A percentile compares a stretch with the other conserved stretches of the same genome.
phyloP scores from a whole-genome alignment of 2,329 filamentous ascomycete genomes.

The Fusarium sp. region DNA sequence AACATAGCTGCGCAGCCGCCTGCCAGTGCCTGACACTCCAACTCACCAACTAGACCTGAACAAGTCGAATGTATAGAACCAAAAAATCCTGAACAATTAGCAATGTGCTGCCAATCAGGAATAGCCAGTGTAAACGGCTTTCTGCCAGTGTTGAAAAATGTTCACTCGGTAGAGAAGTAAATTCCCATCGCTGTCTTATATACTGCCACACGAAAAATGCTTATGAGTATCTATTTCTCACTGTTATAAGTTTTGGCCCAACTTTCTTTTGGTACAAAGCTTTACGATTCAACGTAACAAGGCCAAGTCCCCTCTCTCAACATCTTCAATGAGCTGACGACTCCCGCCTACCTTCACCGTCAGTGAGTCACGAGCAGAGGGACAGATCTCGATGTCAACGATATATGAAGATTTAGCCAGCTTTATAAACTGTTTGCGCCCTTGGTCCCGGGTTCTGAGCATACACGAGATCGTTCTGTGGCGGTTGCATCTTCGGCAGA shows the following conservation, averaged over 20 bases:
- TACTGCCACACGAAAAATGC: background rate
- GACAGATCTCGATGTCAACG: constrained; percentile 23
- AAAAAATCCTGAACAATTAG: background rate
- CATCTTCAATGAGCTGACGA: constrained; percentile 7
- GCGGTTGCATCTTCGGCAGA: constrained; percentile 12
- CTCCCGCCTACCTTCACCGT: background rate
- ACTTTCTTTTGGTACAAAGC: background rate
- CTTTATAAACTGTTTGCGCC: background rate
- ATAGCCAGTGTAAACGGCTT: background rate
- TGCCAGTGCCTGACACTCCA: constrained; percentile 5
- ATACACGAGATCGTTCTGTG: constrained; percentile 2
- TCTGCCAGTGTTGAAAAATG: background rate
- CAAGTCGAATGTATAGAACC: background rate
- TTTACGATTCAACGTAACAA: background rate
- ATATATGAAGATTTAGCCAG: background rate
- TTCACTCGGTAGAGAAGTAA: background rate
- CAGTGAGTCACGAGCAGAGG: constrained; percentile 21
- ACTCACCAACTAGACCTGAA: background rate
- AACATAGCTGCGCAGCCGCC: background rate
- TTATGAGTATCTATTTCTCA: background rate
- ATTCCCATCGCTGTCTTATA: background rate
- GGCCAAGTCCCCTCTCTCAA: background rate
- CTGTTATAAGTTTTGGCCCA: background rate
- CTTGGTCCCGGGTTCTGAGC: constrained; percentile 1
- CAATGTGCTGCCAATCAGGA: background rate